Evolutionary conservation across 768 basidiomycete genomes (phyloP).

Genomic region (Coprinopsis strossmayeri): DNA sequence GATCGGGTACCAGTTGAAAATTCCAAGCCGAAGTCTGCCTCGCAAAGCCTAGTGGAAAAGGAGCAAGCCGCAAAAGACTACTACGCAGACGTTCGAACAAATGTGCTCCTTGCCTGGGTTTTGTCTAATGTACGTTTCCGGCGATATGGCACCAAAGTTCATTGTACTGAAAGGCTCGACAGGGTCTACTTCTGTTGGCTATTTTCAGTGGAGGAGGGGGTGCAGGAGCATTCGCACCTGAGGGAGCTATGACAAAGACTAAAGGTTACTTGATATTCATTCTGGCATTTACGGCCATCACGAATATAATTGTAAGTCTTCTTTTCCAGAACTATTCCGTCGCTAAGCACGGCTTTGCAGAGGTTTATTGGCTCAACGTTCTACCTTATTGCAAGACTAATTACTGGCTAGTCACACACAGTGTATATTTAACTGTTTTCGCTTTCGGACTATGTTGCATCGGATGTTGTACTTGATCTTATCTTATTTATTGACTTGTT

Average conservation of each 20-base stretch:
- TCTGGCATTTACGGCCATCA: slow-evolving; percentile 74
- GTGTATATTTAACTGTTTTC: neutral
- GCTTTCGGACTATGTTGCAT: neutral
- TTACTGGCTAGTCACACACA: slow-evolving; percentile 21
- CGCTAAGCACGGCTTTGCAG: slow-evolving; percentile 16
- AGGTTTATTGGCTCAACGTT: slow-evolving; percentile 26
- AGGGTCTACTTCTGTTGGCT: slow-evolving; percentile 64
- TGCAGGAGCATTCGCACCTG: slow-evolving; percentile 51
- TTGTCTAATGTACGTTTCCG: slow-evolving; percentile 60
- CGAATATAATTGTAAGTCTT: slow-evolving; percentile 50
- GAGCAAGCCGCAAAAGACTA: slow-evolving; percentile 78
- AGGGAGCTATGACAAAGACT: slow-evolving; percentile 44
- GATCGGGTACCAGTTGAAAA: slow-evolving; percentile 26
- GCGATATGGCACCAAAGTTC: too few relatives aligned
- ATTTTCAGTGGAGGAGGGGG: slow-evolving; percentile 59
- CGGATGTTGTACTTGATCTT: slow-evolving; percentile 1
- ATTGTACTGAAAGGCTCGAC: neutral
- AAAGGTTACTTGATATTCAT: slow-evolving; percentile 79
- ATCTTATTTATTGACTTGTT: slow-evolving; percentile 10
- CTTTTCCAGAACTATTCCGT: too few relatives aligned
- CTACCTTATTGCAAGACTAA: slow-evolving; percentile 25
- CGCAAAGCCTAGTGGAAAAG: slow-evolving; percentile 47
- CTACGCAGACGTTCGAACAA: slow-evolving; percentile 83
- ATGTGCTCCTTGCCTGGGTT: slow-evolving; percentile 77
- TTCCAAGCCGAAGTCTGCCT: slow-evolving; percentile 19